Percentiles rank a stretch among this genome's conserved stretches.
phyloP scores from a whole-genome alignment of 2,329 filamentous ascomycete genomes.

The Grosmannia huntii region DNA sequence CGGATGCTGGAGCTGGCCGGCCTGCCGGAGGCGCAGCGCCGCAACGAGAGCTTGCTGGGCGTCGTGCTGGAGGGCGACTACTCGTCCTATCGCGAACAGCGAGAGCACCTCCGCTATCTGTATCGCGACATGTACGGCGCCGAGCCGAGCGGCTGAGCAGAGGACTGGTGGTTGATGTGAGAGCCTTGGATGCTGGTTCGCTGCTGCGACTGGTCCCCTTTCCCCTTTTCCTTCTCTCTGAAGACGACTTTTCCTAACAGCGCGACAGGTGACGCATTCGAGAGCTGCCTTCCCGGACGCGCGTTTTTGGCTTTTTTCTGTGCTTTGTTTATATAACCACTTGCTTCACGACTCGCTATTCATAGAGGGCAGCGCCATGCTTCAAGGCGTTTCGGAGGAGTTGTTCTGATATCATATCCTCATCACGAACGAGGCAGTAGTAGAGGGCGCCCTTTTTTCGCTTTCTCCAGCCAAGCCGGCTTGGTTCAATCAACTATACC shows the following conservation, averaged over 20 bases:
- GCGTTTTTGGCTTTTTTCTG: background rate
- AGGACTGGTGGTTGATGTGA: background rate
- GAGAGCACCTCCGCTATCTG: slow-evolving; percentile 45
- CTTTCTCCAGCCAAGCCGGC: background rate
- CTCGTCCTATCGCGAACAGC: slow-evolving; percentile 55
- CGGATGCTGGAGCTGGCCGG: slow-evolving; percentile 41
- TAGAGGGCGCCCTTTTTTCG: background rate
- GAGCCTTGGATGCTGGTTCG: background rate
- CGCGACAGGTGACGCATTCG: background rate
- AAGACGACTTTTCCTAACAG: background rate
- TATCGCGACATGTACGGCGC: slow-evolving; percentile 27
- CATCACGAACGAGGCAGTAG: background rate
- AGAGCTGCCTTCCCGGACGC: background rate
- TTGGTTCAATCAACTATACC: background rate
- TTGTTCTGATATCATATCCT: background rate
- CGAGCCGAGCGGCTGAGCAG: background rate
- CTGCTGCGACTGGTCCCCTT: background rate
- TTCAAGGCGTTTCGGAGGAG: background rate
- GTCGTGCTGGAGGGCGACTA: slow-evolving; percentile 71
- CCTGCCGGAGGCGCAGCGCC: slow-evolving; percentile 15
- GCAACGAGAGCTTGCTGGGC: slow-evolving; percentile 48
- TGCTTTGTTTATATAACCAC: background rate
- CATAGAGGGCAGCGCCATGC: background rate
- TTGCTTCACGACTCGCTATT: background rate
- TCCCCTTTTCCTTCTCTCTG: background rate